Evolutionary conservation across 2,329 filamentous ascomycete genomes (phyloP), one percentile per base, ranked within the genome.

Genomic region (Penicillium sp.): DNA sequence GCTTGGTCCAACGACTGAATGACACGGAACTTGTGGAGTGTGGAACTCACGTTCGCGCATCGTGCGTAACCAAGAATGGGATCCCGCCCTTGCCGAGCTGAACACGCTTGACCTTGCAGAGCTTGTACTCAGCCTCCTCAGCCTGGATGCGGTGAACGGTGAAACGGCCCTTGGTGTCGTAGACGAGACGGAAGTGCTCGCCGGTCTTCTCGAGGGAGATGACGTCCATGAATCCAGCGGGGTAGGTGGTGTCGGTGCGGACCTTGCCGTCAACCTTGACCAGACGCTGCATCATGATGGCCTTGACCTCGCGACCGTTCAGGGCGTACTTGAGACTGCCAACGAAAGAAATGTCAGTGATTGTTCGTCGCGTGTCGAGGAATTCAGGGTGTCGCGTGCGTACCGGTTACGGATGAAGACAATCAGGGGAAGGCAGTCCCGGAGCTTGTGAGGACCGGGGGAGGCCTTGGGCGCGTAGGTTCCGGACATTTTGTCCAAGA

Each of bases 51-150:
- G 94, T 99, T 92, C 94, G 89, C 84, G 94, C 94, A 94, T 99
- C 94, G 90, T 99, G 94, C 92, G 94, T 99, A 90, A 99, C 94
- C 92, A 97, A 97, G 92, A 96, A 99, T 95, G 94, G 94, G 88
- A 99, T 96, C 85, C 92, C 94, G 83, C 94, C 95, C 82, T 92
- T 93, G 85, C 94, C 94, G 74, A 99, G 87, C 86, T 99, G 94
- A 65, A 99, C 94, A 76, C 93, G 89, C 90, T 97, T 97, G 85
- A 99, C 94, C 87, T 97, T 99, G 86, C 92, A 92, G 74, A 99
- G 86, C 89, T 99, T 99, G 90, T 97, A 99, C 85, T 94, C 88
- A 73, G 93, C 92, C 90, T 99, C 94, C 85, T 97, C 94, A 71
- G 87, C 83, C 80, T 95, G 93, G 83, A 99, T 97, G 77, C 94